Evolutionary conservation across 805 yeast species (phyloP).

Genomic region (Blastobotrys chiropterorum): DNA sequence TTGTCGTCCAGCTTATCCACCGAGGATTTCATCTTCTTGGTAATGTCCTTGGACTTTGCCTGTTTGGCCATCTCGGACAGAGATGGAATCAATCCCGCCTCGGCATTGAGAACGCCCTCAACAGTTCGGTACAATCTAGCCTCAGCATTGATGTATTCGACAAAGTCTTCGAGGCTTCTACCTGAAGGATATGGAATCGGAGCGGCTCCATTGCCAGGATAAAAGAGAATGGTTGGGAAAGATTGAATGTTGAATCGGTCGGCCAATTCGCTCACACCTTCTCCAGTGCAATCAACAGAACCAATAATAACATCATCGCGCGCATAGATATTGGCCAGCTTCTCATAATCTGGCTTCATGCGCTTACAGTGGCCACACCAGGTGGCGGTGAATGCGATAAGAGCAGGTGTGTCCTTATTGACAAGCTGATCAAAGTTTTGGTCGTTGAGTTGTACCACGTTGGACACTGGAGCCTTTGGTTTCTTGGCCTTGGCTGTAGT

Average conservation of each 20-base stretch:
- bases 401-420: conserved; percentile 31
- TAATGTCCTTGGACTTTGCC: conserved; percentile 25
- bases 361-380: conserved; percentile 57
- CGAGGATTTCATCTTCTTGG: conserved; percentile 12
- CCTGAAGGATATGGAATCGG: conserved; percentile 47
- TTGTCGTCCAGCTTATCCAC: conserved; percentile 17
- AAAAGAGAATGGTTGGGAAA: conserved; percentile 52
- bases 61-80: conserved; percentile 29
- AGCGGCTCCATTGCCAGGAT: conserved; percentile 43
- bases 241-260: conserved; percentile 37
- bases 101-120: conserved; percentile 36
- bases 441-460: conserved; percentile 29
- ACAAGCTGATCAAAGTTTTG: conserved; percentile 40
- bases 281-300: conserved; percentile 44
- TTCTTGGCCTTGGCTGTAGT: conserved; percentile 28
- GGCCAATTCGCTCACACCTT: conserved; percentile 37
- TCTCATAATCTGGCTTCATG: conserved; percentile 45
- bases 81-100: conserved; percentile 38
- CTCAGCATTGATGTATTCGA: conserved; percentile 40
- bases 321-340: conserved; percentile 44
- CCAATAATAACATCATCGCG: conserved; percentile 37
- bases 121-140: conserved; percentile 37
- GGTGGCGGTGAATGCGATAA: conserved; percentile 52
- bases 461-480: conserved; percentile 9
- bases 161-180: conserved; percentile 45